Base-by-base conservation (phyloP, 2,329 filamentous ascomycete genomes). In the Thermothelomyces thermophilus region DNA sequence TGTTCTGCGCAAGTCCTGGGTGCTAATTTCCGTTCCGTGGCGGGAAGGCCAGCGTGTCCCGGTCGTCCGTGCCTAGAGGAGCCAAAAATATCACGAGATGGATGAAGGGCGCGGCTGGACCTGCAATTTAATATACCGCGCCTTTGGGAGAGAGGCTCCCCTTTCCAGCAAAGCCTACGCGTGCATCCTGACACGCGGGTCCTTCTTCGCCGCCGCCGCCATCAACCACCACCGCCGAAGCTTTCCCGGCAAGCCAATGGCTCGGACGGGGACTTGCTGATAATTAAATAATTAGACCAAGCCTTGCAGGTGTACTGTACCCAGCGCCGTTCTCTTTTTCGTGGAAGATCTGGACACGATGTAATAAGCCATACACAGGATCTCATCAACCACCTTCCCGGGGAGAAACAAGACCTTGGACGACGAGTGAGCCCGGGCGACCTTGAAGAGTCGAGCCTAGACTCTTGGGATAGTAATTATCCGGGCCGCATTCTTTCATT, bases 51-150 rank as follows among this genome's bases (percentile, higher is more conserved):
- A 30, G 17, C 35, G 34, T 20, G 34, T 17, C 43, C 34, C 24
- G 43, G 34, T 46, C 13, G 43, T 24, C 24, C 17, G 34, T 39
- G n/a, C 34, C 34, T 17, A 16, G 10, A 20, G 7, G 34, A 7
- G 26, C 46, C 46, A 41, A 48, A 48, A 48, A 48, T 41, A 48
- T 30, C 37, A n/a, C 31, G 37, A 41, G 5, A 44, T 41, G 35
- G 17, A 48, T 41, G 33, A 30, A 28, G 5, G 14, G 22, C 28
- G 39, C 34, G 44, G 0, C 76, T 55, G 0, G 64, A 60, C 16
- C 37, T 40, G 39, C 46, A 40, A 19, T 19, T 7, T 19, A 47
- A 41, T 47, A 24, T 41, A 36, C 4, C 2, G 19, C 16, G 28
- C 35, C 41, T 48, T 36, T 26, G 19, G n/a, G n/a, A n/a, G n/a